Evolutionary conservation across 108 stramenopile genomes (phyloP).

Genomic region (Nannochloropsis gaditana): DNA sequence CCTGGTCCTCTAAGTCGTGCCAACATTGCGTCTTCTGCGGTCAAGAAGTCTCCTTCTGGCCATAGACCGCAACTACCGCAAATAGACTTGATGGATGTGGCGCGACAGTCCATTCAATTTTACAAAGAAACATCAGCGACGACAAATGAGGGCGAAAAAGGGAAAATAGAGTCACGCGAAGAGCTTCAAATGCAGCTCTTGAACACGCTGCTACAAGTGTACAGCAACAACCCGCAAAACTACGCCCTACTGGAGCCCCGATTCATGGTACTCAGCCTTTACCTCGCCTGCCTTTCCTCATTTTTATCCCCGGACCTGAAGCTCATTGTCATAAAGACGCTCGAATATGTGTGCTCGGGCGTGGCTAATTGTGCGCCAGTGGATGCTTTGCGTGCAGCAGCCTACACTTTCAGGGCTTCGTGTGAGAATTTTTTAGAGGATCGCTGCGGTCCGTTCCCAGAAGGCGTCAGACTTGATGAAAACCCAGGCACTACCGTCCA

Average conservation of each 20-base stretch:
- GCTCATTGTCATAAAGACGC: constrained; percentile 75
- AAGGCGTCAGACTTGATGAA: constrained; percentile 35
- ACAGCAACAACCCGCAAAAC: constrained; percentile 79
- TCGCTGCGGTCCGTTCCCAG: not conserved
- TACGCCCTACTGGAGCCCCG: constrained; percentile 73
- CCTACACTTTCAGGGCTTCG: constrained; percentile 69
- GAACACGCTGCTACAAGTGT: constrained; percentile 72
- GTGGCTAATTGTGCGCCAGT: constrained; percentile 62
- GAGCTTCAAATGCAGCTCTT: constrained; percentile 57
- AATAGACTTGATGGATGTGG: constrained; percentile 30
- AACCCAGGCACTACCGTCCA: constrained; percentile 34
- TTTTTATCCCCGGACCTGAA: constrained; percentile 74
- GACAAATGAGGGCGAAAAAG: not conserved
- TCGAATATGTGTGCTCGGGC: constrained; percentile 82
- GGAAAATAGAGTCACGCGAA: constrained; percentile 28
- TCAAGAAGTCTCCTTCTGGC: not conserved
- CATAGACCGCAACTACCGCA: not conserved
- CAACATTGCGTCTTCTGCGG: not conserved
- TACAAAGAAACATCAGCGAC: constrained; percentile 27
- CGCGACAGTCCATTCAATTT: constrained; percentile 23
- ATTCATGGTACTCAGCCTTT: constrained; percentile 69
- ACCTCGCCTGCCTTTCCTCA: constrained; percentile 71
- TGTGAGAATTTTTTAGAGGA: constrained; percentile 61
- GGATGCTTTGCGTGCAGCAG: constrained; percentile 65
- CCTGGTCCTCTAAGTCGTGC: not conserved